A percentile compares a stretch with the other conserved stretches of the same genome.
Evolutionary conservation across 306 rosid genomes (phyloP).

Genomic region (Styphnolobium japonicum): DNA sequence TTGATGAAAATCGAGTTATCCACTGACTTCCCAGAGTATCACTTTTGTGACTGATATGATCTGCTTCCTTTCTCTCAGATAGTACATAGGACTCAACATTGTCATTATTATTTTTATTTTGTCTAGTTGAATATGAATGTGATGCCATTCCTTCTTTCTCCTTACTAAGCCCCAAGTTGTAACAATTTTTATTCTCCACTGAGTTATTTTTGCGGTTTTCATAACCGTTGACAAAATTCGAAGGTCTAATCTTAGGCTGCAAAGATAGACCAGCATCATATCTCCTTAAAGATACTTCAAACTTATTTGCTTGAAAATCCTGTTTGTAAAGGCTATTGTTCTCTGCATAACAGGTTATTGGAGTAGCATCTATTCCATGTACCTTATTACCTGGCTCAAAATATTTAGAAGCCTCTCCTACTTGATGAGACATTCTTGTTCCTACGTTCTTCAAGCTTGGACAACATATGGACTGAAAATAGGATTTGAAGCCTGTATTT

Average conservation of each 20-base stretch:
- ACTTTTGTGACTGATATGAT: constrained; percentile 18
- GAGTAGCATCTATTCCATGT: constrained; percentile 40
- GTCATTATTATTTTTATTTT: constrained; percentile 26
- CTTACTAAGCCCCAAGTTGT: constrained; percentile 26
- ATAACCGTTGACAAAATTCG: constrained; percentile 31
- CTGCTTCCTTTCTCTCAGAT: constrained; percentile 28
- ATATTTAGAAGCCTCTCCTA: constrained; percentile 44
- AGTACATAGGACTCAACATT: constrained; percentile 29
- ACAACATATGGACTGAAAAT: constrained; percentile 50
- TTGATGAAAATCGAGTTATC: constrained; percentile 62
- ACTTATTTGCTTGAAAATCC: constrained; percentile 24
- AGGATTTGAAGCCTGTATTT: constrained; percentile 46
- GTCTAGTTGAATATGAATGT: constrained; percentile 37
- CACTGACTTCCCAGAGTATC: constrained; percentile 47
- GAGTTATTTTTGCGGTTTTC: constrained; percentile 37
- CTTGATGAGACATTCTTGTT: constrained; percentile 32
- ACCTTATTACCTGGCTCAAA: constrained; percentile 25
- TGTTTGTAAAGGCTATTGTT: constrained; percentile 23
- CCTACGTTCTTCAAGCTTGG: constrained; percentile 35
- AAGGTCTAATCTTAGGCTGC: constrained; percentile 37
- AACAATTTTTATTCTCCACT: constrained; percentile 25
- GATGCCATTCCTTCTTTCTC: constrained; percentile 37
- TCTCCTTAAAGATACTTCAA: constrained; percentile 32
- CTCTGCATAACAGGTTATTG: constrained; percentile 40
- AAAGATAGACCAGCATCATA: constrained; percentile 25